phyloP scores from a whole-genome alignment of 495 filamentous ascomycete genomes.

The Parathielavia appendiculata region DNA sequence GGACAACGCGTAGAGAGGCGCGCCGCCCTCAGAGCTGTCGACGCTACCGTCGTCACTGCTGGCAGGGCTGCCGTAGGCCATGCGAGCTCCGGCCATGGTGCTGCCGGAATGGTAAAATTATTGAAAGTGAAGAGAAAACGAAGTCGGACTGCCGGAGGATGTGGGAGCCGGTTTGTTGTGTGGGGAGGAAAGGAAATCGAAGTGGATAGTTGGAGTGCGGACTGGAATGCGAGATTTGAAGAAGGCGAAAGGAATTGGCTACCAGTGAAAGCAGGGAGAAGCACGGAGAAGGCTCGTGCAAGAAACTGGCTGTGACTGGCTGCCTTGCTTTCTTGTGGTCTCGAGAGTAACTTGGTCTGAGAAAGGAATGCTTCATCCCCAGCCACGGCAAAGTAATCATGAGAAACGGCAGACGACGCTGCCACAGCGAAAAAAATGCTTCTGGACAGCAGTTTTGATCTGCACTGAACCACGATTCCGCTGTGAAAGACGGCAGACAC shows the following conservation, averaged over 20 bases:
- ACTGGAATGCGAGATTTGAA: not conserved
- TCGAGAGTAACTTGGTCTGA: not conserved
- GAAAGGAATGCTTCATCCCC: not conserved
- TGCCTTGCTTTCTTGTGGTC: not conserved
- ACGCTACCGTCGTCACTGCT: slow-evolving; percentile 1
- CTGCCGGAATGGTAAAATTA: not conserved
- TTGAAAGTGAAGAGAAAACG: not conserved
- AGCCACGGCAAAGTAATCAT: not conserved
- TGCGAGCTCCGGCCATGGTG: slow-evolving; percentile 3
- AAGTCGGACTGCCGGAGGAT: not conserved
- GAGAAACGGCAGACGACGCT: too few relatives aligned
- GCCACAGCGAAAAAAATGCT: too few relatives aligned
- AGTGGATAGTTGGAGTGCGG: not conserved
- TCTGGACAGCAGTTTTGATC: too few relatives aligned
- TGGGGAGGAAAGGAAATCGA: not conserved
- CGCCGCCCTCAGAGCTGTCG: slow-evolving; percentile 1
- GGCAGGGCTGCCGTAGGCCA: not conserved
- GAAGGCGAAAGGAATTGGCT: not conserved
- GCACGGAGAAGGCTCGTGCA: not conserved
- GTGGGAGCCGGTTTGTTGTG: not conserved
- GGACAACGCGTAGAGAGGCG: slow-evolving; percentile 6
- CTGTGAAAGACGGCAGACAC: too few relatives aligned
- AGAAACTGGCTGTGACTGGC: not conserved
- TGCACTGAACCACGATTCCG: too few relatives aligned
- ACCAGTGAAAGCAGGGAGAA: not conserved